Percentiles rank a stretch among this genome's conserved stretches.
Conservation (phyloP, 2,329 filamentous ascomycete genomes). For the Colletotrichum sp. region DNA sequence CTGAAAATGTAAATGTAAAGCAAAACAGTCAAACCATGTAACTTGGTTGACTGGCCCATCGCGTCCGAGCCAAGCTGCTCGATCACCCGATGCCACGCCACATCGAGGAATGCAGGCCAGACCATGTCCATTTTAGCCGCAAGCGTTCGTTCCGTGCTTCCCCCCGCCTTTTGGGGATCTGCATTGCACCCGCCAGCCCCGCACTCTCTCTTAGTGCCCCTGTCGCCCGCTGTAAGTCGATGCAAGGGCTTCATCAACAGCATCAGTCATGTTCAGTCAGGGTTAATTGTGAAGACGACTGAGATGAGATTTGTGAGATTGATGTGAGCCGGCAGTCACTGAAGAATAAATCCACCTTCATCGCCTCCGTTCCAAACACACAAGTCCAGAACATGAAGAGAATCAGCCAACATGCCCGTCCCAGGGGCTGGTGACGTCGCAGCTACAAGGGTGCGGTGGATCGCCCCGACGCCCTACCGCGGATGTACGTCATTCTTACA, state of each 20-base stretch:
- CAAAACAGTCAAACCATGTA: neutral
- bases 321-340: neutral
- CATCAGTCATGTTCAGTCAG: neutral
- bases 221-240: neutral
- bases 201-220: neutral
- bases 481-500: conserved; percentile 18
- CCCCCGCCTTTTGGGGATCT: neutral
- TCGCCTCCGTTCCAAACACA: neutral
- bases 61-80: neutral
- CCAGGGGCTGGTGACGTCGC: conserved; percentile 9
- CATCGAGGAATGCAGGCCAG: neutral
- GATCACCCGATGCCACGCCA: neutral
- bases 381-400: neutral
- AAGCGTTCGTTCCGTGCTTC: neutral
- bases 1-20: neutral
- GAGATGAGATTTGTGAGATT: neutral
- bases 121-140: neutral
- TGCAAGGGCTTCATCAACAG: neutral
- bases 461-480: neutral
- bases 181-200: neutral
- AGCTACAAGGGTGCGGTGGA: neutral
- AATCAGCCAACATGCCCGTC: neutral
- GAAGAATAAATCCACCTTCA: neutral
- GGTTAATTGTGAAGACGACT: fast-evolving
- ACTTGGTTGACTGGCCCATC: neutral